Conservation (phyloP, 73 alveolate species). For the Breviolum minutum region DNA sequence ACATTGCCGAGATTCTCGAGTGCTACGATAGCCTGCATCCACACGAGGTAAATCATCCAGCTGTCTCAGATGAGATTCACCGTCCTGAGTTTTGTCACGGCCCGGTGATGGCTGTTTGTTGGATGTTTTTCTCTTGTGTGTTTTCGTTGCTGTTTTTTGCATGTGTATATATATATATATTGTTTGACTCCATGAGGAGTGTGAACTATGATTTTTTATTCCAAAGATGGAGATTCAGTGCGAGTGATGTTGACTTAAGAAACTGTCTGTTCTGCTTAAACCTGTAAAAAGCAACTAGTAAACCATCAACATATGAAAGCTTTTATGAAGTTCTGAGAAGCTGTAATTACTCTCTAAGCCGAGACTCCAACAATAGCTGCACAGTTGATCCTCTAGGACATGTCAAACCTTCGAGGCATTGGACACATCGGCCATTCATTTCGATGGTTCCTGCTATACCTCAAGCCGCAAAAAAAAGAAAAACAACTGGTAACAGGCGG, state of each 20-base stretch:
- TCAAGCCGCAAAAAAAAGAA: not conserved
- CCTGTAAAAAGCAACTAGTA: too few species aligned
- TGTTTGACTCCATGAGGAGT: too few species aligned
- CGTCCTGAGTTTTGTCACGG: too few species aligned
- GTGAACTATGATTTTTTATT: not conserved
- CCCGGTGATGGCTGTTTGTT: too few species aligned
- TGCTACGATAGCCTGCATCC: slow-evolving; percentile 13
- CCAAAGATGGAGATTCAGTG: not conserved
- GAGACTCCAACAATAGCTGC: not conserved
- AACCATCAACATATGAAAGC: too few species aligned
- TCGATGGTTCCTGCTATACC: slow-evolving; percentile 11
- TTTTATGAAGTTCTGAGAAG: too few species aligned
- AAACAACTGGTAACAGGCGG: not conserved
- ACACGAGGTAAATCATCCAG: not conserved
- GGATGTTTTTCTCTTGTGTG: too few species aligned
- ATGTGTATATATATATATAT: too few species aligned
- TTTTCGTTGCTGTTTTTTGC: too few species aligned
- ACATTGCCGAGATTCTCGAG: not conserved
- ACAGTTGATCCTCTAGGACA: slow-evolving; percentile 57
- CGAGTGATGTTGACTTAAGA: not conserved
- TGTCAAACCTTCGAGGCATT: not conserved
- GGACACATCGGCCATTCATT: not conserved
- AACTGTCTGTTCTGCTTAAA: too few species aligned
- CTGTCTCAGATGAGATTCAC: not conserved
- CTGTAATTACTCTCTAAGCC: not conserved